These are phyloP conservation scores for Posidonia australis DNA, from an alignment of 106 monocot species.

Conservation along the genomic window DNA sequence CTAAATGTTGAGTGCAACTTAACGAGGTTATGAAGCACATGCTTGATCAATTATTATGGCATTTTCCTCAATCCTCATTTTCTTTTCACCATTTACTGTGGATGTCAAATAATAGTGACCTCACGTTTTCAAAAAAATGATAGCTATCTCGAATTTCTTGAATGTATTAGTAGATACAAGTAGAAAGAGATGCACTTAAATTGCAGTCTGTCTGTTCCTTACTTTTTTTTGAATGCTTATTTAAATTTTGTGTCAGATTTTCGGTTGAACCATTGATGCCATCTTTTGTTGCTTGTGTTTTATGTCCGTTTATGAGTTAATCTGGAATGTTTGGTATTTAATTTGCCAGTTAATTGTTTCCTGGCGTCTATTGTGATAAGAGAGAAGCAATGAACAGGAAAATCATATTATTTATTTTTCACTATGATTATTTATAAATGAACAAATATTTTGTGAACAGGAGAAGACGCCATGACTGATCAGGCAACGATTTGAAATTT, in stretches of 20 bases:
- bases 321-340: conserved; percentile 2
- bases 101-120: too few species aligned
- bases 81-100: background rate
- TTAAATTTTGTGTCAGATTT: conserved; percentile 19
- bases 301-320: conserved; percentile 8
- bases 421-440: background rate
- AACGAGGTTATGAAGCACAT: background rate
- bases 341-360: conserved; percentile 1
- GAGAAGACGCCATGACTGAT: background rate
- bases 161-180: background rate
- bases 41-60: background rate
- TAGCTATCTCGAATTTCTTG: too few species aligned
- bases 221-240: conserved; percentile 27
- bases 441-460: background rate
- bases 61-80: too few species aligned
- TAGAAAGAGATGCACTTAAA: conserved; percentile 4
- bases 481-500: background rate
- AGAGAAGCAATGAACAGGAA: background rate
- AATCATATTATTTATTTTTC: too few species aligned
- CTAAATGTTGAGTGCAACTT: background rate
- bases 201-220: background rate
- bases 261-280: conserved; percentile 20
- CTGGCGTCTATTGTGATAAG: background rate
- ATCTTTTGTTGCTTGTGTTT: conserved; percentile 8
- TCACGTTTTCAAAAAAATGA: too few species aligned